phyloP scores from a whole-genome alignment of 371 early-diverging fungal genomes.

The Mycotypha africana region DNA sequence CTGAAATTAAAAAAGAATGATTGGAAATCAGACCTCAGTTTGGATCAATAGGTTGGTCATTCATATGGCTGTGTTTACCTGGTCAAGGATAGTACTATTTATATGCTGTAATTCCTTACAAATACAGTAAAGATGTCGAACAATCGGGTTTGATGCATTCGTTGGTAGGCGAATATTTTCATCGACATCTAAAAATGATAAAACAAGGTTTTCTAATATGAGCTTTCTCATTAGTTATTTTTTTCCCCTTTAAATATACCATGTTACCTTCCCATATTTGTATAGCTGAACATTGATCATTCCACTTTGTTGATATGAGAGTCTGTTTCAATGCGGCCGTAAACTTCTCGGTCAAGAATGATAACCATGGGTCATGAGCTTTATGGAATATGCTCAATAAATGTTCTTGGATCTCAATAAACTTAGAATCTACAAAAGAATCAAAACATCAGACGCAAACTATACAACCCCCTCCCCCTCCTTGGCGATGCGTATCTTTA shows the following conservation, averaged over 20 bases:
- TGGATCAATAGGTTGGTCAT: no score
- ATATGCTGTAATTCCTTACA: constrained; percentile 49
- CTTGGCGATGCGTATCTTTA: no score
- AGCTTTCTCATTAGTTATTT: not conserved
- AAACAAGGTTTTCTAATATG: no score
- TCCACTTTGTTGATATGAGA: constrained; percentile 16
- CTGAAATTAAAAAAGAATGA: not conserved
- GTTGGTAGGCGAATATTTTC: constrained; percentile 36
- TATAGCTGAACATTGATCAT: constrained; percentile 26
- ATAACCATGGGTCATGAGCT: constrained; percentile 43
- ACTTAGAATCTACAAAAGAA: constrained; percentile 21
- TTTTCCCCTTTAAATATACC: not conserved
- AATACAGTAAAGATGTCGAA: constrained; percentile 29
- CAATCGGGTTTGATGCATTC: constrained; percentile 39
- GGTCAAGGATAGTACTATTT: constrained; percentile 30
- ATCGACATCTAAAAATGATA: constrained; percentile 10
- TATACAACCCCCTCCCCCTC: no score
- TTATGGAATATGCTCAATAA: constrained; percentile 17
- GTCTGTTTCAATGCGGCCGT: constrained; percentile 6
- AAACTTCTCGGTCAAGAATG: constrained; percentile 22
- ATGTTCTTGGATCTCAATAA: constrained; percentile 13
- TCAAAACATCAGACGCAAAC: not conserved
- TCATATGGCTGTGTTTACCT: no score
- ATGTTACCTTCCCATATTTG: constrained; percentile 33
- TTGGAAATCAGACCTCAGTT: no score